Base-by-base conservation (phyloP, 129 eudicot genomes). In the Deinandra increscens region DNA sequence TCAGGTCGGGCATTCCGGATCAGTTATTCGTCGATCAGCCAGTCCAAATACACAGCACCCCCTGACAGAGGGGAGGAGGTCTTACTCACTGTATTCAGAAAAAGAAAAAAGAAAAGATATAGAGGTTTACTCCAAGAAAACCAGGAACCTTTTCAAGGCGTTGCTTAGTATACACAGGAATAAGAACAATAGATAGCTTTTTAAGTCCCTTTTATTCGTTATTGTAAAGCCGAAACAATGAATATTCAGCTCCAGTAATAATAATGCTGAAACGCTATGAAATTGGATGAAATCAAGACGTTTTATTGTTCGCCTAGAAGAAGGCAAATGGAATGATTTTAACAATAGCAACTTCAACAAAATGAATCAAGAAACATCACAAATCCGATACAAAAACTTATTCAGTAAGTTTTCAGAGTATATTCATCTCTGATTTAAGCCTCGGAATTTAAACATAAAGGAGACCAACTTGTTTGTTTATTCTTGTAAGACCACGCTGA, bases 71-170 rank as follows among this genome's bases (percentile, higher is more conserved):
- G 81, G 81, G 20, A 60, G 79, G 50, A 79, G 92, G 77, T 70
- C 91, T 26, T 64, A 55, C 46, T 72, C 86, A 5, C 10, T 69
- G 81, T 41, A 62, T 49, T 79, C 82, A 5, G 90, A 84, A 55
- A 78, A 73, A 64, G 83, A 81, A 73, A 65, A 73, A 61, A 78
- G 69, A 70, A 82, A 73, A 73, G 88, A 81, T 42, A 81, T 84
- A 2, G 88, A 84, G 64, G 76, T 71, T 14, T 82, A 85, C 75
- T 66, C 91, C 45, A 85, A 79, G 74, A 88, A 81, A 75, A 91
- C 94, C 56, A 85, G 73, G 68, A 83, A 71, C 67, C 75, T 91
- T 38, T 72, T 88, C 68, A 84, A 80, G 80, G 83, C 87, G 8
- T 81, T 91, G 77, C 88, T 91, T 53, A 78, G 81, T 39, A 78